A percentile compares a stretch with the other conserved stretches of the same genome.
These are phyloP conservation scores for Aspergillus aculeatinus DNA, from an alignment of 2,329 filamentous ascomycete genomes.

Conservation along the genomic window DNA sequence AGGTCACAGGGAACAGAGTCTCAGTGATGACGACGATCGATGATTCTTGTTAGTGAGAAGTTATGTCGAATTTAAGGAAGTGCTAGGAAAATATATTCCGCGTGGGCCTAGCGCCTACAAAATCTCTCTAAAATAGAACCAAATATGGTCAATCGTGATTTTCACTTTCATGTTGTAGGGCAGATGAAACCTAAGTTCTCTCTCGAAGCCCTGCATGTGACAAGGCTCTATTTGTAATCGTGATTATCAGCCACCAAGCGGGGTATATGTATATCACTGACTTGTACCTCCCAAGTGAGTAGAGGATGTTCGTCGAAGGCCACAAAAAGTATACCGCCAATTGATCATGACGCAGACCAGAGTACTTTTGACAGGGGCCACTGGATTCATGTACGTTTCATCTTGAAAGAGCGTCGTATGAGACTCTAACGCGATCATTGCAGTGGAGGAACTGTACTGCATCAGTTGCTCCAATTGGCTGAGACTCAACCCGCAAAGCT, in stretches of 20 bases:
- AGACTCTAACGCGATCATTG: background rate
- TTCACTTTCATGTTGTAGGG: background rate
- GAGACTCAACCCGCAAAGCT: background rate
- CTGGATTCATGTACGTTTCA: constrained; percentile 1
- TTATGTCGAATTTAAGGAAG: too few species aligned
- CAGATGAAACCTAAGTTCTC: background rate
- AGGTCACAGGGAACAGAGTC: too few species aligned
- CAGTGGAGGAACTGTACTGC: constrained; percentile 3
- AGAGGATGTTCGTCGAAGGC: background rate
- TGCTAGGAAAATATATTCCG: too few species aligned
- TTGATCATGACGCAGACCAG: background rate
- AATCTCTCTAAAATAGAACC: background rate
- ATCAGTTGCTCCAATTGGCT: background rate
- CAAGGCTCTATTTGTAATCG: background rate
- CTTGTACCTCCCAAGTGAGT: background rate
- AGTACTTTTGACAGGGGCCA: constrained; percentile 6
- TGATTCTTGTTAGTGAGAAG: too few species aligned
- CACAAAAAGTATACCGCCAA: background rate
- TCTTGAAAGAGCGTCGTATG: background rate
- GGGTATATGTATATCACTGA: background rate
- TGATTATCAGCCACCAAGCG: background rate
- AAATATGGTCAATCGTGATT: background rate
- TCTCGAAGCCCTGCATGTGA: background rate
- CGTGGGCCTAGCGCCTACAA: too few species aligned
- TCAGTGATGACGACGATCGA: too few species aligned